Evolutionary conservation across 1,139 yeast species (phyloP), one percentile per base, ranked within the genome.

Genomic region (Candida tetrigidarum): DNA sequence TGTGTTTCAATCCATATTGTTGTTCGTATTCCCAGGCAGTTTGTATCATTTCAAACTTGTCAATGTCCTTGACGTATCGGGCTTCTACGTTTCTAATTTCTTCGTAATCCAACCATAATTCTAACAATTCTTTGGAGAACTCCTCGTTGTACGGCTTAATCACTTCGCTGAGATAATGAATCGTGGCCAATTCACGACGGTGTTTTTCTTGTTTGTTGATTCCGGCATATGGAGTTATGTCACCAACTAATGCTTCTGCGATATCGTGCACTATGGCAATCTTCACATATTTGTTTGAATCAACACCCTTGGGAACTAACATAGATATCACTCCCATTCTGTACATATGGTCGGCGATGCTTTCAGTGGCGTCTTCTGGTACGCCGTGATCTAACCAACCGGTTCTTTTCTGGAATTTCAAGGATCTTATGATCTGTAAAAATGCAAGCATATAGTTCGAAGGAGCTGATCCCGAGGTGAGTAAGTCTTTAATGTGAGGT

Each of bases 261-360:
- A 93, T 86, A 63, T 93, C 99, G 66, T 93, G 99, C 34, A 91
- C 84, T 37, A 91, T 71, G 1, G 98, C 91, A 43, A 93, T 91
- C 64, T 88, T 86, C 43, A 84, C 86, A 72, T 98, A 91, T 54
- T 80, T 83, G 66, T 54, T 68, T 33, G 64, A 59, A 49, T 66
- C 64, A 37, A 72, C 64, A 11, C 63, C 56, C 7, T 51, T 48
- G 12, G 87, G 85, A 34, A 88, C 76, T 28, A 89, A 66, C 86
- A 92, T 80, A 19, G 96, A 75, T 44, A 92, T 83, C 37, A 92
- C 74, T 4, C 92, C 83, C 98, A 95, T 93, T 50, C 99, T 78
- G 63, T 93, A 93, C 98, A 93, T 93, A 64, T 93, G 99, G 64
- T 93, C 99, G 14, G 92, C 78, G 46, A 93, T 92, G 41, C 92